Evolutionary conservation across 176 grass and related monocot genomes (phyloP), one percentile per base, ranked within the genome.

Genomic region (Bromus sterilis): DNA sequence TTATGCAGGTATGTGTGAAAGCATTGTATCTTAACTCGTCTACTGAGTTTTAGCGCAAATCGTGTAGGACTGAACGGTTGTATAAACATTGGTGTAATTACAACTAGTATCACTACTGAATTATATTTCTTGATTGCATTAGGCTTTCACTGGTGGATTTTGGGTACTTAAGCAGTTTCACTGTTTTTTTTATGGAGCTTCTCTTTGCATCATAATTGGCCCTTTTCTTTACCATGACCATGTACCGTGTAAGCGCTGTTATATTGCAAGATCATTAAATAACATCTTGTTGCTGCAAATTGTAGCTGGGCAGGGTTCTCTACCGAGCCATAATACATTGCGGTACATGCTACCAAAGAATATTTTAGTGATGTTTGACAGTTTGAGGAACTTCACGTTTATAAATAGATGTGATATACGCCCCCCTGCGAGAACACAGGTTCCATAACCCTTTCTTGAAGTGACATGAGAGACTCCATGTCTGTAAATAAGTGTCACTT

Each of bases 1-100:
- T 94, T 77, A 97, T 94, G 90, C 95, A 97, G 88, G 90, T 94
- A 84, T 73, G 71, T 70, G 42, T 64, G 42, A 24, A 75, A 46
- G 28, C 41, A 58, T n/a, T 58, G 53, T 87, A 20, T 42, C 21
- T 68, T 73, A 74, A 21, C 59, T 75, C 11, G 42, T 48, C n/a
- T 63, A 13, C 11, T 33, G 44, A 31, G 18, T 35, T 58, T 18
- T 70, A 44, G 11, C 7, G 6, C 34, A 42, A 75, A 42, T 63
- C 31, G 3, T 61, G 7, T 66, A 56, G 18, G 43, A 21, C 57
- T 23, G 11, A 16, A 58, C 15, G 11, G 36, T 11, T 21, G 6
- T 14, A 24, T 56, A 40, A 26, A 4, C 56, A 4, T 18, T 23
- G 21, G 21, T 11, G 8, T 56, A 77, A 78, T 32, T 89, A 33